A percentile compares a stretch with the other conserved stretches of the same genome.
phyloP scores from a whole-genome alignment of 1,139 yeast species.

The Magnusiomyces clavatus region DNA sequence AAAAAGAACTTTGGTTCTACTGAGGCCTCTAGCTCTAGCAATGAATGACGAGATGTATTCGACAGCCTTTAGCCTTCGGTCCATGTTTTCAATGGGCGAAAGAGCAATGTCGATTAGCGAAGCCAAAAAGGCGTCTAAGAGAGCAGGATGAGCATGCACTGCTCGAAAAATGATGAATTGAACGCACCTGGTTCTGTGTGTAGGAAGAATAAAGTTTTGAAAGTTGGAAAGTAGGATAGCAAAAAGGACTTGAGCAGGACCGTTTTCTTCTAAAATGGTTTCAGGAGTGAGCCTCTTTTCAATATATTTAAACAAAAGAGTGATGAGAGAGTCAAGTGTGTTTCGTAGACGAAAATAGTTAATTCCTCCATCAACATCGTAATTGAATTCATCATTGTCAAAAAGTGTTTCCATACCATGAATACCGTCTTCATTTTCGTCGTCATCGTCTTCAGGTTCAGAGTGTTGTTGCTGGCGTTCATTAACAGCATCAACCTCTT shows the following conservation, averaged over 20 bases:
- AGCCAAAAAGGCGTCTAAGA: conserved; percentile 80
- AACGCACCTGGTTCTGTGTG: conserved; percentile 84
- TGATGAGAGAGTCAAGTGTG: conserved; percentile 64
- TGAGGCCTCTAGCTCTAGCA: conserved; percentile 73
- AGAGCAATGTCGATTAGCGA: conserved; percentile 78
- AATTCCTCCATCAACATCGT: conserved; percentile 27
- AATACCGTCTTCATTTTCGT: conserved; percentile 16
- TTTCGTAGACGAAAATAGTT: conserved; percentile 27
- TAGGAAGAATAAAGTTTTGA: conserved; percentile 76
- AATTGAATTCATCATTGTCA: conserved; percentile 33
- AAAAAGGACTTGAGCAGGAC: conserved; percentile 66
- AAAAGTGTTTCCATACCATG: background rate
- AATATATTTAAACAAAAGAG: conserved; percentile 47
- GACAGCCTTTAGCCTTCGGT: conserved; percentile 76
- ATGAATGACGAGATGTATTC: conserved; percentile 88
- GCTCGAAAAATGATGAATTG: conserved; percentile 79
- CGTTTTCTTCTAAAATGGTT: conserved; percentile 33
- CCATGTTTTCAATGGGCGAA: conserved; percentile 55
- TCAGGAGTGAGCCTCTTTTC: conserved; percentile 44
- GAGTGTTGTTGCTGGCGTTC: background rate
- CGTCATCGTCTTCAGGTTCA: conserved; percentile 16
- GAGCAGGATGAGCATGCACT: conserved; percentile 73
- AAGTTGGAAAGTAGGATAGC: conserved; percentile 70
- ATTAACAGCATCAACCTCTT: background rate
- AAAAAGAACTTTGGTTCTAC: conserved; percentile 65